Evolutionary conservation across 805 yeast species (phyloP).

Genomic region (Yamadazyma tumulicola): DNA sequence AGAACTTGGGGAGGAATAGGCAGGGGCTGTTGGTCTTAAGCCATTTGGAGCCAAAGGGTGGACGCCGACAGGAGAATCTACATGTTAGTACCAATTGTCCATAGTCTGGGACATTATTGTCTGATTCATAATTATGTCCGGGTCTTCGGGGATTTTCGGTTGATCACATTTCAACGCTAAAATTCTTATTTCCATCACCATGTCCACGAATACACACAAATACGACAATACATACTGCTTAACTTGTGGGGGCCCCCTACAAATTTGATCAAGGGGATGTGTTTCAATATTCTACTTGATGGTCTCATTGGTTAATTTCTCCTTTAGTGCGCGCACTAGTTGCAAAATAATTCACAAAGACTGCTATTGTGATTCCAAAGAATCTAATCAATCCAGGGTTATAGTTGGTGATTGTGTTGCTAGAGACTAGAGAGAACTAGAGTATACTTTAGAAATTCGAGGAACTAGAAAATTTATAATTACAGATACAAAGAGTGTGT

Average conservation of each 20-base stretch:
- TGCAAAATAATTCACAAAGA: background rate
- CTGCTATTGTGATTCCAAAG: background rate
- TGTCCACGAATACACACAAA: background rate
- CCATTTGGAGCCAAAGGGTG: slow-evolving; percentile 46
- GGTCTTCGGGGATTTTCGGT: background rate
- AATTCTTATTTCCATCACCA: background rate
- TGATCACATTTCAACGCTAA: background rate
- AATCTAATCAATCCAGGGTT: background rate
- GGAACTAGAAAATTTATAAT: too few species aligned
- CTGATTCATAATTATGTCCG: background rate
- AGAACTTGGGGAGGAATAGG: slow-evolving; percentile 28
- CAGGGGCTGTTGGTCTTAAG: slow-evolving; percentile 30
- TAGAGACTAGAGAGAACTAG: background rate
- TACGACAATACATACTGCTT: slow-evolving; percentile 36
- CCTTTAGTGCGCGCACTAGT: background rate
- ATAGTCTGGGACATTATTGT: background rate
- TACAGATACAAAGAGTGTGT: background rate
- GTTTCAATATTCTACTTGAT: slow-evolving; percentile 31
- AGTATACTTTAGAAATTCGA: background rate
- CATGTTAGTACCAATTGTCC: slow-evolving; percentile 1
- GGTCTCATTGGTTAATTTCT: slow-evolving; percentile 26
- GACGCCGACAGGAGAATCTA: slow-evolving; percentile 15
- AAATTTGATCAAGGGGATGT: slow-evolving; percentile 77
- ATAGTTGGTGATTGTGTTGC: background rate
- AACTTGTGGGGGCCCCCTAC: slow-evolving; percentile 74